Base-by-base conservation (phyloP, 2,329 filamentous ascomycete species). In the Cladosporium sp. region DNA sequence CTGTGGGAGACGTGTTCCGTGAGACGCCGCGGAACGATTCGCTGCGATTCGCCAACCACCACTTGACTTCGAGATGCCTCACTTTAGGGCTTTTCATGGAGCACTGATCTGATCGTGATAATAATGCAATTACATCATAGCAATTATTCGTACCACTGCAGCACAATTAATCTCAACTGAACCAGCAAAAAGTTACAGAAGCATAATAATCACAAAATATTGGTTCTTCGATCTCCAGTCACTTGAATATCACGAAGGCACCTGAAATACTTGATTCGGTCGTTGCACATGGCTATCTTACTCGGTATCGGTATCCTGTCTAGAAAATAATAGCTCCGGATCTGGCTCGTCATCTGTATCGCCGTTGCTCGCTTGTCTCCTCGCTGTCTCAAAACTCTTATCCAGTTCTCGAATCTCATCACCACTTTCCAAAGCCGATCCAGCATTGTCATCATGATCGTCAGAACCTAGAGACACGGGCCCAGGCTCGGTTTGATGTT, bases 311-410 rank as follows among this genome's bases (percentile, higher is more conserved):
- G 52, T 37, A 19, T 77, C 75, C 52, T 76, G 75, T 59, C 75
- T 74, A 9, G 76, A 78, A 34, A 80, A 77, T 66, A 80, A 68
- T 12, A 80, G 67, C 60, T 80, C 77, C 10, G 77, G 76, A 66
- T 78, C 76, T 6, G 76, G 75, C 59, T 78, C 76, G 59, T 75
- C 71, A 57, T 77, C 75, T 6, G 73, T 72, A 44, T 75, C 73
- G 15, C 60, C 59, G 25, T 67, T 62, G n/a, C 60, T 59, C 34
- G 28, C 39, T 36, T 52, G 60, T 64, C 37, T 66, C 63, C 61
- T 68, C 15, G 65, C 59, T 7, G 62, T 66, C 54, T 65, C 62
- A 63, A 71, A 68, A 60, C 67, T 67, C 65, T 73, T 63, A 32
- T 72, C 69, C 40, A 71, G 50, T 10, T 62, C 64, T 40, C 62